Percentiles rank a stretch among this genome's conserved stretches.
Conservation (phyloP, 2,329 filamentous ascomycete genomes). For the Pseudocercospora crystallina region DNA sequence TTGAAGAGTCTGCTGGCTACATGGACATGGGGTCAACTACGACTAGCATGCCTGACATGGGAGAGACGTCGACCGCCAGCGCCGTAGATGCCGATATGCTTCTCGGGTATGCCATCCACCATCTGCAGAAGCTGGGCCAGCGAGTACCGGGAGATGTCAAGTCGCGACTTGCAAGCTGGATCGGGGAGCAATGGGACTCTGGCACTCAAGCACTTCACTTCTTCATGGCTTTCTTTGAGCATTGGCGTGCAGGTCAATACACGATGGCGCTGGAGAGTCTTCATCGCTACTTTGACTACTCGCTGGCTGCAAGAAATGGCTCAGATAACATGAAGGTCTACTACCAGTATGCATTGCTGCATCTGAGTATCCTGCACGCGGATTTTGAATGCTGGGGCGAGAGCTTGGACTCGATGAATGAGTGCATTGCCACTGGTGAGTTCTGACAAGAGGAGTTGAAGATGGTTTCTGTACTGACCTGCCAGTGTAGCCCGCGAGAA, state of each 20-base stretch:
- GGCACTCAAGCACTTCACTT: slow-evolving; percentile 32
- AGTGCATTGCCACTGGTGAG: slow-evolving; percentile 76
- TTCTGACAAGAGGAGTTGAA: not conserved
- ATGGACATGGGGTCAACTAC: not conserved
- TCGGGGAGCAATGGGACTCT: slow-evolving; percentile 27
- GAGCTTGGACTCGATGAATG: slow-evolving; percentile 89
- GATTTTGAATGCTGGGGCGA: slow-evolving; percentile 92
- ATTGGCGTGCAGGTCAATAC: slow-evolving; percentile 89
- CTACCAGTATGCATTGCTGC: slow-evolving; percentile 93
- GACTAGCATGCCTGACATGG: not conserved
- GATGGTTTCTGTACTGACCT: slow-evolving; percentile 5
- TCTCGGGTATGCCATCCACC: slow-evolving; percentile 83
- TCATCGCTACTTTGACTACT: slow-evolving; percentile 96
- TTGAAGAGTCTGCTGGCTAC: not conserved
- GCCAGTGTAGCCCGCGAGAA: slow-evolving; percentile 71
- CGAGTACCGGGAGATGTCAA: slow-evolving; percentile 75
- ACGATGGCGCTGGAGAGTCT: slow-evolving; percentile 85
- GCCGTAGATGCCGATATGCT: slow-evolving; percentile 44
- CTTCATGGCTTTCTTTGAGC: slow-evolving; percentile 68
- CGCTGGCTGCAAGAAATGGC: slow-evolving; percentile 40
- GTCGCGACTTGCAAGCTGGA: slow-evolving; percentile 58
- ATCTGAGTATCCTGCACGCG: slow-evolving; percentile 87
- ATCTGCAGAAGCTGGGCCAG: slow-evolving; percentile 79
- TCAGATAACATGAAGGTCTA: slow-evolving; percentile 50
- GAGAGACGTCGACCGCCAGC: slow-evolving; percentile 15